Percentiles rank a stretch among this genome's conserved stretches.
Evolutionary conservation across 2,329 filamentous ascomycete genomes (phyloP).

Genomic region (Aureobasidium mangrovei): DNA sequence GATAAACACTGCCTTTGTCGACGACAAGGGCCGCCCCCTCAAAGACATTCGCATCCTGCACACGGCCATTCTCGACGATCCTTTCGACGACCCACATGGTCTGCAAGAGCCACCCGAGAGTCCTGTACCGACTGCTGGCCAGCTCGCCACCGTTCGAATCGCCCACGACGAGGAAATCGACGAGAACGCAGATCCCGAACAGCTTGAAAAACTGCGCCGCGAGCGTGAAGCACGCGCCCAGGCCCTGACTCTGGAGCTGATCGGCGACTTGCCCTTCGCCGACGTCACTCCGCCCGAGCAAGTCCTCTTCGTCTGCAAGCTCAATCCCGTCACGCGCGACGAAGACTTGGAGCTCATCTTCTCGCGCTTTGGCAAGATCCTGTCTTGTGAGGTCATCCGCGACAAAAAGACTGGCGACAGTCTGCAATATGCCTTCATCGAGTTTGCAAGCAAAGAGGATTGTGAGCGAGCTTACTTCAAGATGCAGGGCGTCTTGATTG

Average conservation of each 20-base stretch:
- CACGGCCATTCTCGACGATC: conserved; percentile 84
- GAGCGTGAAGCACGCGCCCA: conserved; percentile 90
- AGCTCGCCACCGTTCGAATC: conserved; percentile 85
- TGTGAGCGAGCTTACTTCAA: conserved; percentile 97
- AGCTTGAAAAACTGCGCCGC: conserved; percentile 67
- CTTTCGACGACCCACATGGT: conserved; percentile 72
- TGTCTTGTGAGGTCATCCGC: conserved; percentile 92
- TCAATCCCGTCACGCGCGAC: conserved; percentile 93
- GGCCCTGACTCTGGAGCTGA: conserved; percentile 92
- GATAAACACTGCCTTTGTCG: conserved; percentile 82
- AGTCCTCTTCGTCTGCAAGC: conserved; percentile 94
- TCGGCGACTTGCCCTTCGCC: conserved; percentile 92
- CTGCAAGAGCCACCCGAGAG: conserved; percentile 70
- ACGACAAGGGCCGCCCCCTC: conserved; percentile 75
- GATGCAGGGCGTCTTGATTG: conserved; percentile 95
- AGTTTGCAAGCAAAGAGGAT: conserved; percentile 84
- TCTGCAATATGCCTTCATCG: conserved; percentile 94
- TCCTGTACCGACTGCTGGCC: conserved; percentile 71
- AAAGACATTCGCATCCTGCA: conserved; percentile 94
- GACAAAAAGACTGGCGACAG: conserved; percentile 92
- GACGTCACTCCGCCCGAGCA: conserved; percentile 97
- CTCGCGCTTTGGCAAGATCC: conserved; percentile 86
- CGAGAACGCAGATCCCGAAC: conserved; percentile 70
- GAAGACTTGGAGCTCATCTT: conserved; percentile 94
- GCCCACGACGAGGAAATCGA: conserved; percentile 78